Base-by-base conservation (phyloP, 2,329 filamentous ascomycete genomes). In the Alternaria gansuensis region DNA sequence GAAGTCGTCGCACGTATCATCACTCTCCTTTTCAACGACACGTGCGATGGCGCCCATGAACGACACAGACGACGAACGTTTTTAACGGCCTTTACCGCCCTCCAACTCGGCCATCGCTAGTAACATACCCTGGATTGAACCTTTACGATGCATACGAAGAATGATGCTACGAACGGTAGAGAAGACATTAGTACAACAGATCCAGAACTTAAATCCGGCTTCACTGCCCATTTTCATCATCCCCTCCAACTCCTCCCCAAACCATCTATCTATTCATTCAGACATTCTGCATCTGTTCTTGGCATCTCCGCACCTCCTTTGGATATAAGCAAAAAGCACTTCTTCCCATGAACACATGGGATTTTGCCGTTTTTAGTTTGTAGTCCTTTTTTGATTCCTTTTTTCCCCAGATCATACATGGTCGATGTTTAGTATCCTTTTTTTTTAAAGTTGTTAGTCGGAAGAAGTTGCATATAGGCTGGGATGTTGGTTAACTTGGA, bases 151-250 rank as follows among this genome's bases (percentile, higher is more conserved):
- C 68, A 74, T 76, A 76, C 72, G 74, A 76, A 72, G 74, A 75
- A 76, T 75, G 74, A 76, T 73, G 73, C 74, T 71, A 76, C 72
- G 74, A 75, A 75, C 68, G 67, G 74, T 77, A 77, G 75, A 77
- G 70, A 48, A 48, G 44, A 48, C 44, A 48, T 31, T 48, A 48
- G 44, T 48, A 48, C 34, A 48, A 75, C 64, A 61, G 67, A 75
- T 67, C 67, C 65, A 70, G 55, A 69, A 59, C n/a, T 46, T 59
- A 54, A 50, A 57, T 33, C 58, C 69, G 69, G 73, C 72, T 63
- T 63, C 72, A 62, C 71, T 65, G 68, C 66, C 70, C 66, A 63
- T 36, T 40, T 40, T 65, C 62, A 67, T 68, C 48, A 23, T 40
- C 52, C 41, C 46, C 67, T 11, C 37, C 21, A 24, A 8, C 17